Percentiles rank a stretch among this genome's conserved stretches.
These are phyloP conservation scores for Lasiodiplodia citricola DNA, from an alignment of 2,329 filamentous ascomycete species.

Conservation along the genomic window DNA sequence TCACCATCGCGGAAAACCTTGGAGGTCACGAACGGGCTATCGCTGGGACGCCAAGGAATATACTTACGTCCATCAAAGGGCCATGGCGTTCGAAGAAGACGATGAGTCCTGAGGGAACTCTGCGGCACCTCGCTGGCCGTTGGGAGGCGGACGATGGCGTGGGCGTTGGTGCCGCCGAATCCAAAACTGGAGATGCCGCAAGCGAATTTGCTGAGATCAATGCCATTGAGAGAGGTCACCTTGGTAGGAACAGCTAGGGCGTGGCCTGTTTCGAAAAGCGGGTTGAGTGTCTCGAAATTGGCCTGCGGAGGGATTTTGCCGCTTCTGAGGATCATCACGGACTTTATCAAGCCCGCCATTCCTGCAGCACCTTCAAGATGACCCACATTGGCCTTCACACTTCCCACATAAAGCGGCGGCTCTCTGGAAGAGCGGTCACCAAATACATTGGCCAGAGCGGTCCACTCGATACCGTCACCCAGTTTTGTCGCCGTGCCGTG, in stretches of 20 bases:
- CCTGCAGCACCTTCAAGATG: constrained; percentile 39
- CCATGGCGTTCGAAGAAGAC: background rate
- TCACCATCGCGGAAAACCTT: background rate
- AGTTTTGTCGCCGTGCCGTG: constrained; percentile 33
- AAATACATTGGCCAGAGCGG: constrained; percentile 30
- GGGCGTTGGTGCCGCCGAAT: too few species aligned
- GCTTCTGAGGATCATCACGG: constrained; percentile 36
- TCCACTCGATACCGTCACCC: constrained; percentile 33
- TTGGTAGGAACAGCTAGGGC: background rate
- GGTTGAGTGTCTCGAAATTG: constrained; percentile 42
- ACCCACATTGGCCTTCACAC: constrained; percentile 41
- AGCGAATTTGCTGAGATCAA: background rate
- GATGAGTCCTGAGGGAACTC: background rate
- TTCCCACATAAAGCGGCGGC: constrained; percentile 50
- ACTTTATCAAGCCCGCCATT: constrained; percentile 39
- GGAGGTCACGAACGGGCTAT: background rate
- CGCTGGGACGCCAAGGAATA: background rate
- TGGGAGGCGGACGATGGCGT: background rate
- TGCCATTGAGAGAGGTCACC: background rate
- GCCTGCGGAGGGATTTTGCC: constrained; percentile 42
- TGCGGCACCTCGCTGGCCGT: background rate
- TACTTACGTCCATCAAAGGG: background rate
- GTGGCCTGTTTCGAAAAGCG: constrained; percentile 34
- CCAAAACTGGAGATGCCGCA: background rate
- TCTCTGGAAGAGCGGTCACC: constrained; percentile 47